Percentiles rank a stretch among this genome's conserved stretches.
Evolutionary conservation across 2,329 filamentous ascomycete genomes (phyloP).

Genomic region (Penicillium sp.): DNA sequence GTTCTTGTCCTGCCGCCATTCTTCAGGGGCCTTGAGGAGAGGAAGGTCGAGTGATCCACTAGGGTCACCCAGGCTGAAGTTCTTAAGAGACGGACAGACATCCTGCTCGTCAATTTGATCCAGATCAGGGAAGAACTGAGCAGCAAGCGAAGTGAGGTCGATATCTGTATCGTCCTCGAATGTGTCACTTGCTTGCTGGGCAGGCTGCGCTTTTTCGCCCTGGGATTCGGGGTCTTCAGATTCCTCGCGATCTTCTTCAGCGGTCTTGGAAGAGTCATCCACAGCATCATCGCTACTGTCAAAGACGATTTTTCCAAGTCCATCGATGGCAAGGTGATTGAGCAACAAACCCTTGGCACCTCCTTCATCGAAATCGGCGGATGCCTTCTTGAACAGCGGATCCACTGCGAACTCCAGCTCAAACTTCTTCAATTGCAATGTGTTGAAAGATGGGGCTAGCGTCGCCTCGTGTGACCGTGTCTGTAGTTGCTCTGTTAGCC

Average conservation of each 20-base stretch:
- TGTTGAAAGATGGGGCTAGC: conserved; percentile 80
- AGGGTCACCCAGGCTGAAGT: conserved; percentile 84
- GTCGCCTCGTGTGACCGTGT: conserved; percentile 87
- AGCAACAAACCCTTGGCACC: conserved; percentile 92
- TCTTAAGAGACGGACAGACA: conserved; percentile 91
- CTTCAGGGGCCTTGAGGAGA: conserved; percentile 83
- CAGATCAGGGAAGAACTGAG: conserved; percentile 83
- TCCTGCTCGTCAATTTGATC: conserved; percentile 76
- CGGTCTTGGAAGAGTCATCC: conserved; percentile 49
- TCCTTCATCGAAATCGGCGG: conserved; percentile 96
- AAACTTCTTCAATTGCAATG: conserved; percentile 92
- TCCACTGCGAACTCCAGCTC: conserved; percentile 96
- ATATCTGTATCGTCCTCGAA: conserved; percentile 65
- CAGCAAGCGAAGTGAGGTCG: conserved; percentile 70
- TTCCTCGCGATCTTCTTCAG: conserved; percentile 38
- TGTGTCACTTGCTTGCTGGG: conserved; percentile 34
- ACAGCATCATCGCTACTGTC: conserved; percentile 89
- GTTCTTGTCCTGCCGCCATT: conserved; percentile 71
- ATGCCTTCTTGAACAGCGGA: conserved; percentile 98
- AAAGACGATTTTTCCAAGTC: conserved; percentile 89
- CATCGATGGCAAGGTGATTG: conserved; percentile 95
- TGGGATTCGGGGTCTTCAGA: conserved; percentile 49
- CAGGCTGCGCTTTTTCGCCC: conserved; percentile 39
- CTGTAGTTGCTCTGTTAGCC: conserved; percentile 29
- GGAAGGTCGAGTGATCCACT: conserved; percentile 85